phyloP scores from a whole-genome alignment of 345 rosid species.

The Lepidium sativum region DNA sequence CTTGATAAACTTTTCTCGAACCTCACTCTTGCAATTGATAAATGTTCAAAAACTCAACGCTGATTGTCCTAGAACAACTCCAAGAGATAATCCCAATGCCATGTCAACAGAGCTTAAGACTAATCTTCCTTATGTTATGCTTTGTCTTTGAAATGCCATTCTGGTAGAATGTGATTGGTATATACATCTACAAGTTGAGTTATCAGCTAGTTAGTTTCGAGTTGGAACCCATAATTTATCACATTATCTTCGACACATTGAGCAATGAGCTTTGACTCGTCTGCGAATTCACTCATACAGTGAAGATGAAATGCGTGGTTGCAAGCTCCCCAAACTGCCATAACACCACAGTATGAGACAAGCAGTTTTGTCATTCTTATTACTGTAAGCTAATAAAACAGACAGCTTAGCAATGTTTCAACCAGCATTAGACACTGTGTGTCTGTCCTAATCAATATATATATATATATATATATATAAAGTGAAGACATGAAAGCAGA shows the following conservation, averaged over 20 bases:
- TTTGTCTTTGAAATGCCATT: constrained; percentile 69
- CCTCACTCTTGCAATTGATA: too few relatives aligned
- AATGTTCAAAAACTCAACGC: too few relatives aligned
- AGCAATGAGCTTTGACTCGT: constrained; percentile 82
- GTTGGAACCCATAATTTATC: too few relatives aligned
- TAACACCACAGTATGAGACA: neutral
- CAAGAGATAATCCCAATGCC: too few relatives aligned
- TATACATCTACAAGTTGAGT: too few relatives aligned
- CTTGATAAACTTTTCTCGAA: too few relatives aligned
- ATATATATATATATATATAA: neutral
- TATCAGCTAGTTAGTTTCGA: too few relatives aligned
- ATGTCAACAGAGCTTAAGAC: neutral
- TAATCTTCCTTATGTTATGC: neutral
- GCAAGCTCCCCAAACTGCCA: constrained; percentile 61
- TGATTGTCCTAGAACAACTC: too few relatives aligned
- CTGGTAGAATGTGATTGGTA: too few relatives aligned
- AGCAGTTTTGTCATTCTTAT: too few relatives aligned
- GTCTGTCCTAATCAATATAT: neutral
- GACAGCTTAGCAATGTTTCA: neutral
- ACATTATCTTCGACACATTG: constrained; percentile 80
- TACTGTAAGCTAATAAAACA: neutral
- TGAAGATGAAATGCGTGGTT: constrained; percentile 89
- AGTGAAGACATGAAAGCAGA: neutral
- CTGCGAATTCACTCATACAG: constrained; percentile 93
- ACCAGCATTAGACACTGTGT: neutral